phyloP scores from a whole-genome alignment of 768 basidiomycete species.

The Sporobolomyces pararoseus region DNA sequence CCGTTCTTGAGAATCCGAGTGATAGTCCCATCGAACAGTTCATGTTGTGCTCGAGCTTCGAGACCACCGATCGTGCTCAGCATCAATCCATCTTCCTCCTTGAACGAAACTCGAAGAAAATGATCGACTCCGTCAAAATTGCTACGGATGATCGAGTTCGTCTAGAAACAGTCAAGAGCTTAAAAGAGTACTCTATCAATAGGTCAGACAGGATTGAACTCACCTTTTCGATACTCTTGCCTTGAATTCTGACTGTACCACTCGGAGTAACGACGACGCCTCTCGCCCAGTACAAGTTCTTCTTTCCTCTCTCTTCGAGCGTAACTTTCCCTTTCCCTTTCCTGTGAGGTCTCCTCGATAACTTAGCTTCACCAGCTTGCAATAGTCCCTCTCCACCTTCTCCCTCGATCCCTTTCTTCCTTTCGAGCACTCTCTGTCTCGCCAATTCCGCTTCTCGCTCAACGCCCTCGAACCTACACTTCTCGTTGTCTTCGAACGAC shows the following conservation, averaged over 20 bases:
- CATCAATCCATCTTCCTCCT: conserved; percentile 19
- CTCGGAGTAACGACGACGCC: conserved; percentile 20
- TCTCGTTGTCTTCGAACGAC: neutral
- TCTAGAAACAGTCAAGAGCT: neutral
- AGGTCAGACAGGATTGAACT: neutral
- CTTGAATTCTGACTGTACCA: conserved; percentile 7
- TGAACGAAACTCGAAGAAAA: conserved; percentile 32
- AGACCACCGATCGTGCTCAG: neutral
- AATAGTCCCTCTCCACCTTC: neutral
- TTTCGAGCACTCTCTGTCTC: neutral
- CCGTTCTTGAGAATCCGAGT: neutral
- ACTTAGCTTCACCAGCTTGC: too few species aligned
- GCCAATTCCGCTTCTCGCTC: neutral
- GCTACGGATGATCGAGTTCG: conserved; percentile 21
- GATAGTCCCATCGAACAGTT: conserved; percentile 11
- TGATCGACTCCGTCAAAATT: conserved; percentile 14
- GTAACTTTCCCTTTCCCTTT: neutral
- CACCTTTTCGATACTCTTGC: conserved; percentile 22
- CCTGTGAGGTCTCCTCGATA: neutral
- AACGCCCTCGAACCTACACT: neutral
- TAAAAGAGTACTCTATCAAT: neutral
- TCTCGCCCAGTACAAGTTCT: conserved; percentile 6
- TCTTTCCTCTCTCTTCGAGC: neutral
- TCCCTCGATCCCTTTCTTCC: neutral
- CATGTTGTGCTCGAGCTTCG: neutral